Percentiles rank a stretch among this genome's conserved stretches.
Conservation (phyloP, 2,329 filamentous ascomycete genomes). For the Diaporthe sp. region DNA sequence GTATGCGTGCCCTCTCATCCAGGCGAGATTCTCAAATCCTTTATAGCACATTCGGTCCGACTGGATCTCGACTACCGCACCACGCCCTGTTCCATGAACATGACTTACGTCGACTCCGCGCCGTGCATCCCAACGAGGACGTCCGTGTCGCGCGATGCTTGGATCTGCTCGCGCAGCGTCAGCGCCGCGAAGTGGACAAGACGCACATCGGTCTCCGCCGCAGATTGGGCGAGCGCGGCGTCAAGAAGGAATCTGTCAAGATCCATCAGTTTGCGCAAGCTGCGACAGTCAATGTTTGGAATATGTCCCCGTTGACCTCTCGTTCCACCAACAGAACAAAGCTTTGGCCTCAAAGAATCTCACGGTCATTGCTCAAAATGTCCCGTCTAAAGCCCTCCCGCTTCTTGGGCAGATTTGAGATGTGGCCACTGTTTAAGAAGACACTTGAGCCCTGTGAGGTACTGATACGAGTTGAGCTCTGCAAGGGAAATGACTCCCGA, state of each 20-base stretch:
- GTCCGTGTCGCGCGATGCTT: constrained; percentile 48
- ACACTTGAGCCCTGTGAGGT: constrained; percentile 18
- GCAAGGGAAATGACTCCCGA: background rate
- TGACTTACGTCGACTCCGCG: constrained; percentile 53
- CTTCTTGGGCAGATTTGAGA: background rate
- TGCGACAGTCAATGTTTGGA: constrained; percentile 47
- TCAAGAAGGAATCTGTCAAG: constrained; percentile 26
- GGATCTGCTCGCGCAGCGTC: constrained; percentile 49
- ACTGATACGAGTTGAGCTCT: constrained; percentile 14
- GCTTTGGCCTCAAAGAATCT: background rate
- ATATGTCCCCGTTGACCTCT: constrained; percentile 41
- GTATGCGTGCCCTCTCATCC: constrained; percentile 37
- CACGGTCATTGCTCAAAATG: background rate
- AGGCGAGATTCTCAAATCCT: constrained; percentile 54
- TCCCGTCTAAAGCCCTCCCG: too few species aligned
- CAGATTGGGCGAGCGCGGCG: background rate
- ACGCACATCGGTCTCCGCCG: background rate
- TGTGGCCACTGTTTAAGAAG: constrained; percentile 4
- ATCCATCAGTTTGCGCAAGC: constrained; percentile 44
- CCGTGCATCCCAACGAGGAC: constrained; percentile 56
- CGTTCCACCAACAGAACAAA: constrained; percentile 43
- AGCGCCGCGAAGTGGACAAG: constrained; percentile 50
- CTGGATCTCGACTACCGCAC: constrained; percentile 54
- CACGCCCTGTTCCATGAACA: constrained; percentile 50
- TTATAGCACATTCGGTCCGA: constrained; percentile 47